phyloP scores from a whole-genome alignment of 345 rosid genomes.

The Kernera saxatilis region DNA sequence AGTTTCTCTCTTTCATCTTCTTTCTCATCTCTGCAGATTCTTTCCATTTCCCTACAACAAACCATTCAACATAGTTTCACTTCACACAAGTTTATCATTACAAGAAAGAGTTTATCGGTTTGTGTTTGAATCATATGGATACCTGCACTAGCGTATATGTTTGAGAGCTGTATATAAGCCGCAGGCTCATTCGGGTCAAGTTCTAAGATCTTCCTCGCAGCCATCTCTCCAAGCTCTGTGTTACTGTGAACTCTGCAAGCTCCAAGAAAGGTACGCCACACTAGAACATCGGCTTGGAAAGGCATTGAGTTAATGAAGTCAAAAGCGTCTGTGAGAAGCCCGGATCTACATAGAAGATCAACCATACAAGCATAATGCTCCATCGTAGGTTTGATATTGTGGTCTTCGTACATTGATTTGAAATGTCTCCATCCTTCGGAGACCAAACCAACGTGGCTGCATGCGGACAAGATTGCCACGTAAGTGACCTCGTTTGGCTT shows the following conservation, averaged over 20 bases:
- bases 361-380: constrained; percentile 85
- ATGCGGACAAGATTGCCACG: constrained; percentile 61
- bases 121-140: neutral
- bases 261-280: constrained; percentile 75
- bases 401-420: constrained; percentile 50
- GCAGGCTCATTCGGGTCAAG: constrained; percentile 63
- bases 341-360: constrained; percentile 63
- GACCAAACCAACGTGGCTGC: constrained; percentile 72
- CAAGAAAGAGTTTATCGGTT: neutral
- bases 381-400: constrained; percentile 57
- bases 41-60: constrained; percentile 49
- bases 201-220: constrained; percentile 59
- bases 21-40: constrained; percentile 48
- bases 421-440: constrained; percentile 61
- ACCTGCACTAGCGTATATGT: constrained; percentile 56
- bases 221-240: constrained; percentile 49
- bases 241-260: constrained; percentile 58
- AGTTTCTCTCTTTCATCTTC: constrained; percentile 52
- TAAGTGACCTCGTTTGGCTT: constrained; percentile 63
- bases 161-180: constrained; percentile 61
- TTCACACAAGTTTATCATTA: neutral
- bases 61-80: neutral
- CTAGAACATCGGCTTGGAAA: constrained; percentile 40
- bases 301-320: constrained; percentile 60
- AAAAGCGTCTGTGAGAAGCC: constrained; percentile 49